Conservation (phyloP, 768 basidiomycete genomes). For the Leucogyrophana mollusca region DNA sequence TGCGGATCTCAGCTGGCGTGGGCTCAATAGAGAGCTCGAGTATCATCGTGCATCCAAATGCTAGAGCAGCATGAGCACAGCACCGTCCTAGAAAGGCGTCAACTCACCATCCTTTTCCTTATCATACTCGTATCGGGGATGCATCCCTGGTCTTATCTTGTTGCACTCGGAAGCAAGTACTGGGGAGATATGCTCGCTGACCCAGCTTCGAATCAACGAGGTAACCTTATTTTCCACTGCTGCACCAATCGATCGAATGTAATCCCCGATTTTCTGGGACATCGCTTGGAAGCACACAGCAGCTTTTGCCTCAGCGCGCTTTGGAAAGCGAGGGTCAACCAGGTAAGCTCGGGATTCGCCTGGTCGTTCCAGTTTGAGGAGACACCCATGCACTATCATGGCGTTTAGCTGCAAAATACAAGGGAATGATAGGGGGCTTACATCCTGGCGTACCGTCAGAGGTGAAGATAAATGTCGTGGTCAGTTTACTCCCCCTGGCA, state of each 20-base stretch:
- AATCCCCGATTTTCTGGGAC: constrained; percentile 57
- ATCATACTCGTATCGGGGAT: constrained; percentile 39
- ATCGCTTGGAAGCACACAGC: constrained; percentile 68
- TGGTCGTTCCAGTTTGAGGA: constrained; percentile 57
- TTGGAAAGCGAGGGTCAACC: constrained; percentile 61
- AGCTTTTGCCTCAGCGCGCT: constrained; percentile 64
- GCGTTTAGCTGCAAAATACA: constrained; percentile 3
- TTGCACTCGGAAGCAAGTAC: constrained; percentile 43
- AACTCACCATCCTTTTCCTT: constrained; percentile 52
- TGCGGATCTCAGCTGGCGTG: constrained; percentile 33
- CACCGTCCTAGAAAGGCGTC: background rate
- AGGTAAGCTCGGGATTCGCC: constrained; percentile 54
- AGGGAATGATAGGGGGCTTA: constrained; percentile 30
- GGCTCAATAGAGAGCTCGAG: constrained; percentile 37
- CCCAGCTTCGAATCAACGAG: constrained; percentile 41
- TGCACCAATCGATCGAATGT: constrained; percentile 46
- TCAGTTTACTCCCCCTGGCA: constrained; percentile 48
- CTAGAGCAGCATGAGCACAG: constrained; percentile 29
- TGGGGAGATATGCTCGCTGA: constrained; percentile 45
- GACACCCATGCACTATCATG: constrained; percentile 55
- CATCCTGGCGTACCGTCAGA: constrained; percentile 41
- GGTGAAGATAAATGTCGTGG: constrained; percentile 43
- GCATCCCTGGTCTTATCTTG: constrained; percentile 38
- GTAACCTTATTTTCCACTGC: constrained; percentile 47
- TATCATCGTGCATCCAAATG: constrained; percentile 52